Evolutionary conservation across 495 filamentous ascomycete genomes (phyloP).

Genomic region (Aspergillus taichungensis): DNA sequence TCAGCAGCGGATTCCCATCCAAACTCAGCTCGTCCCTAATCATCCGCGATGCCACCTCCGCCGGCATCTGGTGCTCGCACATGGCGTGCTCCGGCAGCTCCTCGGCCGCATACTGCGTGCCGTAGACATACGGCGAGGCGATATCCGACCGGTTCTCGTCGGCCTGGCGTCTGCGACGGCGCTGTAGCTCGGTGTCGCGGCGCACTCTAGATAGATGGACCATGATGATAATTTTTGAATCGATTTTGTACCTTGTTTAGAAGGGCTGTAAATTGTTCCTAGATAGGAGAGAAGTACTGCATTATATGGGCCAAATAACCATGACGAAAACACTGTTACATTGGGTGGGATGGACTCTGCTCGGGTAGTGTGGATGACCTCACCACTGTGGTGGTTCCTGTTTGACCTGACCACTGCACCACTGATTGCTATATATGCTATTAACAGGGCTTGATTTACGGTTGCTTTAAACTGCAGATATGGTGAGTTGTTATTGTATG

Average conservation of each 20-base stretch:
- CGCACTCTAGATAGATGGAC: constrained; percentile 11
- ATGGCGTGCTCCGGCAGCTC: constrained; percentile 71
- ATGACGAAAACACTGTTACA: not conserved
- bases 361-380: not conserved
- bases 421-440: not conserved
- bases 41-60: constrained; percentile 72
- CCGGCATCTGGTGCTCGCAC: constrained; percentile 71
- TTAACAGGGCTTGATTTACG: not conserved
- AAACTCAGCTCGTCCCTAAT: constrained; percentile 78
- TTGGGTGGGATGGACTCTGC: not conserved
- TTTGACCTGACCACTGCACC: not conserved
- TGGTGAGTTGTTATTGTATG: too few relatives aligned
- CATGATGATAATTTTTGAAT: constrained; percentile 1
- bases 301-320: not conserved
- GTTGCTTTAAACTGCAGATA: too few relatives aligned
- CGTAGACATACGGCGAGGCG: constrained; percentile 65
- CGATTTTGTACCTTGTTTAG: not conserved
- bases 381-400: not conserved
- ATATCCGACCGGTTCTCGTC: constrained; percentile 29
- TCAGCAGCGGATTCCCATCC: constrained; percentile 69
- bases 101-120: constrained; percentile 59
- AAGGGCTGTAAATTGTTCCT: too few relatives aligned
- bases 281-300: too few relatives aligned
- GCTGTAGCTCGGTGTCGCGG: not conserved
- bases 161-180: constrained; percentile 1